phyloP scores from a whole-genome alignment of 179 eudicot genomes.

The Patellifolia procumbens region DNA sequence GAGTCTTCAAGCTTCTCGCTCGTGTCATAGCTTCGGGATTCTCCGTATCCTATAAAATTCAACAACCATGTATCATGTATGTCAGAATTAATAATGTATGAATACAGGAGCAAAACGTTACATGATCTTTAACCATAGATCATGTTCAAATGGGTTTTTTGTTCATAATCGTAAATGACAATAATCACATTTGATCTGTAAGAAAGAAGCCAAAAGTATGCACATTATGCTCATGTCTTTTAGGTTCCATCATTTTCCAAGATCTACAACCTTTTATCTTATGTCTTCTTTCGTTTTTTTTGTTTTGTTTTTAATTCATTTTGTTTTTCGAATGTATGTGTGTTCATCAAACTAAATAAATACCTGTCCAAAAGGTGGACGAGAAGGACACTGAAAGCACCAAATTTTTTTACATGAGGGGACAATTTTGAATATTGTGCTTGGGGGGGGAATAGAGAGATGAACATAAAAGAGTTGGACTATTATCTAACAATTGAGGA shows the following conservation, averaged over 20 bases:
- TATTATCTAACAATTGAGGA: too few species aligned
- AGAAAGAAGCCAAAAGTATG: neutral
- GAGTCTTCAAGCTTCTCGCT: conserved; percentile 36
- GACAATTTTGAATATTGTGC: neutral
- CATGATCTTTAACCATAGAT: too few species aligned
- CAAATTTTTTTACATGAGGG: neutral
- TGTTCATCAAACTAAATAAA: neutral
- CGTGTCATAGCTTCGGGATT: conserved; percentile 34
- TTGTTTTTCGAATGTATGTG: neutral
- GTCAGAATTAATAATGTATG: neutral
- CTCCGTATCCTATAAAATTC: conserved; percentile 33
- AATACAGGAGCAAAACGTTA: neutral
- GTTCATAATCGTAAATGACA: neutral
- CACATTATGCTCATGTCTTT: neutral
- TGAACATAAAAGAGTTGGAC: neutral
- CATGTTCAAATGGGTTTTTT: too few species aligned
- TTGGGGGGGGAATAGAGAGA: neutral
- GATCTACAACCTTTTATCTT: neutral
- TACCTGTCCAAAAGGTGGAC: neutral
- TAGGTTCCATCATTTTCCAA: conserved; percentile 1
- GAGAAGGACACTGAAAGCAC: neutral
- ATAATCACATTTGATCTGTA: neutral
- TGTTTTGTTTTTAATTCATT: neutral
- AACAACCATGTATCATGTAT: conserved; percentile 2
- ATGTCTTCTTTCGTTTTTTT: neutral